Conservation (phyloP, 1,139 yeast species). For the Pichia sp. region DNA sequence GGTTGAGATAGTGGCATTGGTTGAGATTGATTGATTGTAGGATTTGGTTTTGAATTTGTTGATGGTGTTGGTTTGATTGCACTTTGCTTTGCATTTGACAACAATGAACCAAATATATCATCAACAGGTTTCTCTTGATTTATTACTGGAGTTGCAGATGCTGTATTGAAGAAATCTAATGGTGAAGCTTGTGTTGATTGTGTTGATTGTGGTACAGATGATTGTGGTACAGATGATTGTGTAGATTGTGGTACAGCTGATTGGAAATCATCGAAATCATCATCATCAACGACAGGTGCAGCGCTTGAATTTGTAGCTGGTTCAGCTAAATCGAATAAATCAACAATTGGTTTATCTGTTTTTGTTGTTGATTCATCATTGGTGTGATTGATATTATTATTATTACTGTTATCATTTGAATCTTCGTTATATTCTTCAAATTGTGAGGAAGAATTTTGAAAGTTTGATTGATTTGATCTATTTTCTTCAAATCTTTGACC, state of each 20-base stretch:
- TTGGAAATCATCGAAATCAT: slow-evolving; percentile 88
- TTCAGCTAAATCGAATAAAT: slow-evolving; percentile 9
- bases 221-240: slow-evolving; percentile 1
- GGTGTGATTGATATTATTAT: no score
- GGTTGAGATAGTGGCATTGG: no score
- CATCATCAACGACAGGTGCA: slow-evolving; percentile 33
- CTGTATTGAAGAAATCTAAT: slow-evolving; percentile 1
- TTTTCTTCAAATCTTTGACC: slow-evolving; percentile 58
- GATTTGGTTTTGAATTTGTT: slow-evolving; percentile 9
- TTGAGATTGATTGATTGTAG: no score
- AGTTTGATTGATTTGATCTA: slow-evolving; percentile 23
- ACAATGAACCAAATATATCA: slow-evolving; percentile 28
- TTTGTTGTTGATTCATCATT: background rate
- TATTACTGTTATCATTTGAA: slow-evolving; percentile 30
- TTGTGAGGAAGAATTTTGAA: slow-evolving; percentile 29
- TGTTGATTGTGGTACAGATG: slow-evolving; percentile 7
- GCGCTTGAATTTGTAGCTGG: slow-evolving; percentile 8
- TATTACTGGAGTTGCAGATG: slow-evolving; percentile 27
- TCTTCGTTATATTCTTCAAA: slow-evolving; percentile 70
- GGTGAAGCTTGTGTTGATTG: slow-evolving; percentile 10
- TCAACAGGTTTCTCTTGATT: slow-evolving; percentile 33
- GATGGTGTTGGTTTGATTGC: background rate
- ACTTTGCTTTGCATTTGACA: slow-evolving; percentile 13
- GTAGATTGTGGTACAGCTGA: slow-evolving; percentile 28
- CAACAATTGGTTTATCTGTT: background rate